These are phyloP conservation scores for Hemerocallis citrina DNA, from an alignment of 106 monocot species.

Conservation along the genomic window DNA sequence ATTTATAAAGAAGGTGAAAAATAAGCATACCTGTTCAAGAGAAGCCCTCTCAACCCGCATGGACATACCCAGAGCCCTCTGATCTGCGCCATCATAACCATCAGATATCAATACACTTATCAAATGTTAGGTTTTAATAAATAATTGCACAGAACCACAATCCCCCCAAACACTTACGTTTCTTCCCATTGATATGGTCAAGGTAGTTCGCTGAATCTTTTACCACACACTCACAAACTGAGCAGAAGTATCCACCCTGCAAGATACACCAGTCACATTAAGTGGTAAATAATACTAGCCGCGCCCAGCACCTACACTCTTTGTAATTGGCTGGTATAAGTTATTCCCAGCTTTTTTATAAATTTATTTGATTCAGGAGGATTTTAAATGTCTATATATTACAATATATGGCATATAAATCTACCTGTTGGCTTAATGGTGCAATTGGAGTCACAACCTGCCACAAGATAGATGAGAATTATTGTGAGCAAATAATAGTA, in stretches of 20 bases:
- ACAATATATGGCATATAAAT: not conserved
- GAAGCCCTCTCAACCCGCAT: slow-evolving; percentile 98
- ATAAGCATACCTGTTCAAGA: slow-evolving; percentile 74
- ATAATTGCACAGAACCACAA: not conserved
- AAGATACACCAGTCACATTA: not conserved
- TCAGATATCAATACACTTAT: not conserved
- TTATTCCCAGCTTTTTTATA: not conserved
- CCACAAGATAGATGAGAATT: slow-evolving; percentile 6
- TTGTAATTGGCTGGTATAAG: not conserved
- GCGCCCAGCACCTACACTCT: not conserved
- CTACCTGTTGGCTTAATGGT: slow-evolving; percentile 95
- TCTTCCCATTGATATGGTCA: slow-evolving; percentile 99
- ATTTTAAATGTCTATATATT: not conserved
- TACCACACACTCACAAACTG: slow-evolving; percentile 96
- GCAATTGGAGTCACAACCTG: slow-evolving; percentile 99
- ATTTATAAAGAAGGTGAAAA: no score
- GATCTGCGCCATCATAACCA: slow-evolving; percentile 44
- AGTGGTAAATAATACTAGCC: not conserved
- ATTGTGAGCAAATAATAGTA: no score
- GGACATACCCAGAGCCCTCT: slow-evolving; percentile 99
- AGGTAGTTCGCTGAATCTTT: slow-evolving; percentile 99
- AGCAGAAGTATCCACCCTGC: slow-evolving; percentile 95
- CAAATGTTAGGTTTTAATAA: not conserved
- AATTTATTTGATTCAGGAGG: not conserved
- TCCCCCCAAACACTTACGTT: slow-evolving; percentile 46